Evolutionary conservation across 2,329 filamentous ascomycete species (phyloP).

Genomic region (Apiospora saccharicola): DNA sequence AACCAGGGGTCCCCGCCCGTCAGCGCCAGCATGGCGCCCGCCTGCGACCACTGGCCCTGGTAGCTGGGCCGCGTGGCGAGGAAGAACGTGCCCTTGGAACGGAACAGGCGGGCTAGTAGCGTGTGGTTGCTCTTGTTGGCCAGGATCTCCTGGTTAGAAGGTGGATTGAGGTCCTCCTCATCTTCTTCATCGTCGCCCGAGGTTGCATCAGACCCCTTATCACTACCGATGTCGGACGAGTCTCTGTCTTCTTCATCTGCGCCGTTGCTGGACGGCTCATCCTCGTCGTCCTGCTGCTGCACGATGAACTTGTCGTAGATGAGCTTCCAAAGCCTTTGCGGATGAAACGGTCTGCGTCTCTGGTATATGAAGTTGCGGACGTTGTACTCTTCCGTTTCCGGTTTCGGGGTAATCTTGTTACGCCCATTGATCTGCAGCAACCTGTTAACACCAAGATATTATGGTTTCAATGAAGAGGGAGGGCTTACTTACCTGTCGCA

Average conservation of each 20-base stretch:
- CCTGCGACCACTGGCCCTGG: slow-evolving; percentile 63
- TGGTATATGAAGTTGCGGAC: slow-evolving; percentile 76
- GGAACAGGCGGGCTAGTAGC: slow-evolving; percentile 62
- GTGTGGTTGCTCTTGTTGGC: slow-evolving; percentile 62
- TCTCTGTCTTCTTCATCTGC: slow-evolving; percentile 38
- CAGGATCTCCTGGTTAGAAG: slow-evolving; percentile 53
- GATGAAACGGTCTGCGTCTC: slow-evolving; percentile 62
- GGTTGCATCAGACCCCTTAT: slow-evolving; percentile 31
- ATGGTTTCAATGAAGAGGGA: background rate
- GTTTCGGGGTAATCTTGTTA: slow-evolving; percentile 68
- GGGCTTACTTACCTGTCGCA: slow-evolving; percentile 59
- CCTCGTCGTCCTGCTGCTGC: slow-evolving; percentile 50
- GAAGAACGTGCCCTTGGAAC: slow-evolving; percentile 69
- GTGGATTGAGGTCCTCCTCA: slow-evolving; percentile 38
- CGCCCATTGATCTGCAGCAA: slow-evolving; percentile 49
- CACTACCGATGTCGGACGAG: slow-evolving; percentile 39
- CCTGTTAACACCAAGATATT: background rate
- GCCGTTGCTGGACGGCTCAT: slow-evolving; percentile 31
- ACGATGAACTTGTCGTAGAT: slow-evolving; percentile 60
- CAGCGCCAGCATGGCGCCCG: slow-evolving; percentile 69
- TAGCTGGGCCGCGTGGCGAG: slow-evolving; percentile 64
- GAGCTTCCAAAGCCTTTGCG: slow-evolving; percentile 52
- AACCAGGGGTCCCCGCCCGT: slow-evolving; percentile 65
- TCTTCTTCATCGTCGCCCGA: slow-evolving; percentile 28
- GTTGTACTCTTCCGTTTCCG: slow-evolving; percentile 77